phyloP scores from a whole-genome alignment of 2,329 filamentous ascomycete species.

The Claviceps arundinis region DNA sequence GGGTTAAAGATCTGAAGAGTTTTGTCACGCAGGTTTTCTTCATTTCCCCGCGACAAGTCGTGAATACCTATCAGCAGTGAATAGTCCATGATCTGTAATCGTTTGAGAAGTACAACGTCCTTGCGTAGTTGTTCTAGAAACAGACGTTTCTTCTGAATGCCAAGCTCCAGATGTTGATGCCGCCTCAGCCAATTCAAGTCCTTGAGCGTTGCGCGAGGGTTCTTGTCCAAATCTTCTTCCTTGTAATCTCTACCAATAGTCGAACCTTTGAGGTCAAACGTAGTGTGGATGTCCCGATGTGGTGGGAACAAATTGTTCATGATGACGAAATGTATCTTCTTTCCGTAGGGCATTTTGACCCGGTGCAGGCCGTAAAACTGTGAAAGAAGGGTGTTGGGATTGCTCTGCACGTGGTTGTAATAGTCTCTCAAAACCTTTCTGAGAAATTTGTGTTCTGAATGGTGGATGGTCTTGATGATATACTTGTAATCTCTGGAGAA shows the following conservation, averaged over 20 bases:
- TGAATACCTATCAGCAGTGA: conserved; percentile 91
- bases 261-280: conserved; percentile 93
- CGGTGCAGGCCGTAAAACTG: conserved; percentile 96
- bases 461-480: conserved; percentile 99
- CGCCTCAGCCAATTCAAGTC: conserved; percentile 92
- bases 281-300: conserved; percentile 92
- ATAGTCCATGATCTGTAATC: conserved; percentile 96
- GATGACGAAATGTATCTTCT: conserved; percentile 98
- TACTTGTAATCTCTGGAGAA: conserved; percentile 99
- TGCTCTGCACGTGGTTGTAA: conserved; percentile 80
- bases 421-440: conserved; percentile 80
- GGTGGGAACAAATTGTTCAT: conserved; percentile 99
- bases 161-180: conserved; percentile 75
- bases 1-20: conserved; percentile 91
- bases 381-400: conserved; percentile 91
- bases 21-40: conserved; percentile 82
- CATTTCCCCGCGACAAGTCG: conserved; percentile 78
- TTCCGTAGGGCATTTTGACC: conserved; percentile 95
- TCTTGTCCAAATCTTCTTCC: conserved; percentile 76
- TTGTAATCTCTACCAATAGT: conserved; percentile 85
- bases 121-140: conserved; percentile 82
- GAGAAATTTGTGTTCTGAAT: conserved; percentile 80
- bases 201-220: conserved; percentile 86
- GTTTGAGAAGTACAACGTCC: conserved; percentile 78
- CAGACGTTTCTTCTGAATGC: conserved; percentile 71